Evolutionary conservation across 108 stramenopile genomes (phyloP).

Genomic region (Asterionellopsis glacialis): DNA sequence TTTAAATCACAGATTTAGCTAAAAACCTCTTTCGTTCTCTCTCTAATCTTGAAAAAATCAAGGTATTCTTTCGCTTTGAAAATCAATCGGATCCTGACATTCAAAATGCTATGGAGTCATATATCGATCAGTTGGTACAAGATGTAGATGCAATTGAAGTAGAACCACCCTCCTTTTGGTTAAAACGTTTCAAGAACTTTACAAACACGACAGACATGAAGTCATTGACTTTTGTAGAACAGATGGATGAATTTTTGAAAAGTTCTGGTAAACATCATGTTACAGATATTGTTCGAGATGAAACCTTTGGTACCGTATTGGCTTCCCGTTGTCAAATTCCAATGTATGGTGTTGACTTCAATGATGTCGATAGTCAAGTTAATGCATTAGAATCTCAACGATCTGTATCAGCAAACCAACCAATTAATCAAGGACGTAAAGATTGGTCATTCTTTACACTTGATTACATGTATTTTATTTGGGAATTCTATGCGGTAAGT

Average conservation of each 20-base stretch:
- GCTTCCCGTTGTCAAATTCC: not conserved
- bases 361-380: not conserved
- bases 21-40: too few species aligned
- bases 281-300: constrained; percentile 2
- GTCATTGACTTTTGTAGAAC: not conserved
- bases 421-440: not conserved
- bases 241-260: not conserved
- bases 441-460: not conserved
- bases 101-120: constrained; percentile 6
- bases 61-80: constrained; percentile 10
- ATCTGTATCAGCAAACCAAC: not conserved
- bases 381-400: not conserved
- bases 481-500: constrained; percentile 14
- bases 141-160: constrained; percentile 1
- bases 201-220: not conserved
- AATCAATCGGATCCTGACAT: constrained; percentile 10
- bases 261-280: not conserved
- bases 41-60: too few species aligned
- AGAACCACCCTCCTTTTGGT: not conserved
- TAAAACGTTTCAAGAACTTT: not conserved
- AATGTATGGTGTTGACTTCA: not conserved
- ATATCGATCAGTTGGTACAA: constrained; percentile 3
- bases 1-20: too few species aligned
- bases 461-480: not conserved
- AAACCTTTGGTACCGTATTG: not conserved